Base-by-base conservation (phyloP, 2,329 filamentous ascomycete species). In the Xylariaceae sp. region DNA sequence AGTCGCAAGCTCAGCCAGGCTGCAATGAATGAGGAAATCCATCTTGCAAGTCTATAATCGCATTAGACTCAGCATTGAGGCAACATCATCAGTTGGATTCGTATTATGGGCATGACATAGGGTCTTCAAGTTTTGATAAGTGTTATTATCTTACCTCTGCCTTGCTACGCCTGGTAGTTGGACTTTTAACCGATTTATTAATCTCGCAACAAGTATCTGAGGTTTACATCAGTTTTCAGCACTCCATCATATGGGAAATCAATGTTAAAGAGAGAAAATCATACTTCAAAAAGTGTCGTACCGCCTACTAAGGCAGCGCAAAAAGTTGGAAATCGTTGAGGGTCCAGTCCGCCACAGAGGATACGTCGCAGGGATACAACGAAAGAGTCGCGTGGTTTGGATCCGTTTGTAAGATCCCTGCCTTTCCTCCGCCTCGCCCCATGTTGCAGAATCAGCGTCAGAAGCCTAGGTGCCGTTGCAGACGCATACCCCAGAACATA, bases 401-500 rank as follows among this genome's bases (percentile, higher is more conserved):
- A 44, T 67, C 62, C 48, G 66, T 26, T 68, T 21, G 50, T 62
- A 60, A 58, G 67, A 54, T 62, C 73, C 65, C 66, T 71, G 61
- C 56, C 56, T 52, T 70, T 73, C 48, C 70, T 73, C 61, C 64
- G 66, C 58, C 72, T 75, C 56, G 75, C 75, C 60, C 82, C 67
- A 66, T 81, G 76, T 61, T 82, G 78, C 50, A 86, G 68, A 26
- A 86, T 62, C 56, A 87, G 71, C 2, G 81, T 82, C 61, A 86
- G 67, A 19, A 87, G 71, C 58, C 84, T 77, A 11, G 85, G 85
- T 24, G 76, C 79, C 6, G 87, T 83, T 29, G 80, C 77, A 48
- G 84, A 87, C 16, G 79, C 80, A 74, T 87, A 88, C 26, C 85
- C 85, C 29, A 87, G 66, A 12, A 85, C 67, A 70, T 86, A 88